phyloP scores from a whole-genome alignment of 2,329 filamentous ascomycete genomes.

The Ophiostoma sp. region DNA sequence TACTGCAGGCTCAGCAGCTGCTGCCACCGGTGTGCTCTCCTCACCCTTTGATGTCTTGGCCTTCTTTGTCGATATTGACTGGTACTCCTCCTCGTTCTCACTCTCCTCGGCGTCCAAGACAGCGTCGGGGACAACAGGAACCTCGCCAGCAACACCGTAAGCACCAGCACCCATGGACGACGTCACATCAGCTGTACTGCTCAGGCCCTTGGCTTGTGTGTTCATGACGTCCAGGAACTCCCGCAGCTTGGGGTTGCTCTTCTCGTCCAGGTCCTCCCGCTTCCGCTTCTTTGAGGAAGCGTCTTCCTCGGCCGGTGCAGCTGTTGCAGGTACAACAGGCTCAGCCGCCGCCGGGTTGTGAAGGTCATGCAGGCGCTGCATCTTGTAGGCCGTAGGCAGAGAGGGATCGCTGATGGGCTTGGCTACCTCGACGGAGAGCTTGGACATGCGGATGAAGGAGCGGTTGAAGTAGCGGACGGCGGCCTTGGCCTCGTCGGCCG shows the following conservation, averaged over 20 bases:
- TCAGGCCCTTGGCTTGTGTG: constrained; percentile 43
- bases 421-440: constrained; percentile 85
- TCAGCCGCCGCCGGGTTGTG: constrained; percentile 1
- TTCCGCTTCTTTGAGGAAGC: constrained; percentile 64
- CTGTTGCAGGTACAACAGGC: not conserved
- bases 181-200: constrained; percentile 29
- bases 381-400: constrained; percentile 34
- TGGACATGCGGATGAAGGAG: constrained; percentile 94
- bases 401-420: constrained; percentile 59
- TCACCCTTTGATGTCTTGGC: constrained; percentile 38
- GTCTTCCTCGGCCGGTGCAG: constrained; percentile 38
- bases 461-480: constrained; percentile 95
- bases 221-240: constrained; percentile 87
- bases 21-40: not conserved
- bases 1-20: constrained; percentile 19
- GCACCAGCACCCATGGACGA: constrained; percentile 17
- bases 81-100: constrained; percentile 76
- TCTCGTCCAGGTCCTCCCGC: constrained; percentile 53
- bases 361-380: constrained; percentile 24
- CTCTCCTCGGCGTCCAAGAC: constrained; percentile 53
- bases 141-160: not conserved
- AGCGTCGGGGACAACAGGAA: not conserved
- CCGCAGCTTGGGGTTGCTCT: constrained; percentile 74
- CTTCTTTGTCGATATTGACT: constrained; percentile 58
- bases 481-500: constrained; percentile 71